Percentiles rank a stretch among this genome's conserved stretches.
Conservation (phyloP, 2,329 filamentous ascomycete species). For the Myriosclerotinia curreyana region DNA sequence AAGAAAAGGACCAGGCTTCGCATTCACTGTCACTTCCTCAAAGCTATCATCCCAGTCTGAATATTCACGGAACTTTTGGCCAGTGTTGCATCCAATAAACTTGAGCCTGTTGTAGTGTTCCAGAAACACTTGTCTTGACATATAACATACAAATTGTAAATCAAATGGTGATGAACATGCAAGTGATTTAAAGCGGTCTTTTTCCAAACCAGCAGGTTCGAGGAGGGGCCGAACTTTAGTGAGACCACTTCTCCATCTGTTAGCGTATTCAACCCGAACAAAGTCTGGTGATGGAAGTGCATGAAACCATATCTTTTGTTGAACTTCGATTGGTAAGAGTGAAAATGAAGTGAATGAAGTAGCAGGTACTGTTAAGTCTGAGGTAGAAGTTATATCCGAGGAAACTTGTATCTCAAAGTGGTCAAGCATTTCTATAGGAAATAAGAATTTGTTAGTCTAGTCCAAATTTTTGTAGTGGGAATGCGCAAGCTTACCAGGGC, state of each 20-base stretch:
- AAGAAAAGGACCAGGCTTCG: not conserved
- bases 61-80: not conserved
- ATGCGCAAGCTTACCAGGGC: not conserved
- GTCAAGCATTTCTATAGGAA: not conserved
- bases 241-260: no score
- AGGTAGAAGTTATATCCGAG: no score
- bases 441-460: not conserved
- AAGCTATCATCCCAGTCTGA: not conserved
- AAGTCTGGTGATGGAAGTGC: not conserved
- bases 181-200: not conserved
- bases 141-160: not conserved
- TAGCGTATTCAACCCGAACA: not conserved
- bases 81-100: not conserved
- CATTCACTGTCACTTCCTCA: not conserved
- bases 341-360: not conserved
- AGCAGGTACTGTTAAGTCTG: not conserved
- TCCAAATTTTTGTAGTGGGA: not conserved
- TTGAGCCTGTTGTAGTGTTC: not conserved
- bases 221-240: not conserved
- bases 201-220: no score
- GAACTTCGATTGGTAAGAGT: not conserved
- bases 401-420: not conserved
- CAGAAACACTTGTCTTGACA: not conserved
- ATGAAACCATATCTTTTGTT: conserved; percentile 1
- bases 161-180: not conserved